Evolutionary conservation across 108 stramenopile species (phyloP), one percentile per base, ranked within the genome.

Genomic region (Skeletonema grethae): DNA sequence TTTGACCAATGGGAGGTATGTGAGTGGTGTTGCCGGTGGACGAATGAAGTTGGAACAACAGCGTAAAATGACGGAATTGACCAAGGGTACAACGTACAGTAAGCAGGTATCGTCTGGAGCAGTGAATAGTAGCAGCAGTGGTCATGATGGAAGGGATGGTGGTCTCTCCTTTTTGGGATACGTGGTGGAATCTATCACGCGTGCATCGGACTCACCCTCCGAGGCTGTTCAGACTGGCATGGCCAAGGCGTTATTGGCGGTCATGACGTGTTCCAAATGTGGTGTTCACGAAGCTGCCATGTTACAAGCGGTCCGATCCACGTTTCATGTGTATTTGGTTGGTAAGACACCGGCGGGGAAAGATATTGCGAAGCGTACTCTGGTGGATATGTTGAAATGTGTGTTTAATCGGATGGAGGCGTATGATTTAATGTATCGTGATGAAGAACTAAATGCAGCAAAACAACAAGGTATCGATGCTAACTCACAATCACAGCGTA

Each of bases 241-340:
- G 65, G 66, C 86, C 25, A 85, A 86, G 46, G 69, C 75, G 2
- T 61, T 89, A 12, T 67, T 86, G 62, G 69, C 86, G 5, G 69
- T 93, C 48, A 85, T 93, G 85, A 90, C 87, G 1, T 90, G 87
- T 20, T 78, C 86, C 24, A 85, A 88, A 59, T 93, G 92, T 57
- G 85, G 88, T 5, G 88, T 97, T 8, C 99, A 98, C 63, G 96
- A 97, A 67, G 92, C 92, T n/a, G 75, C 85, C 58, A 92, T 99
- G 85, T 83, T 99, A 34, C 73, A 88, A 28, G 91, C 95, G 10
- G 90, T 99, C 36, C 75, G 97, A 53, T 76, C 94, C 16, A 90
- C 92, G 57, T 99, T 97, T 75, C 98, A 99, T 77, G 90, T 98
- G 10, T 97, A 97, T 84, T 88, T 99, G 13, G 92, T 96, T 29